Evolutionary conservation across 352 stramenopile genomes (phyloP).

Genomic region (Pseudoperonospora humuli): DNA sequence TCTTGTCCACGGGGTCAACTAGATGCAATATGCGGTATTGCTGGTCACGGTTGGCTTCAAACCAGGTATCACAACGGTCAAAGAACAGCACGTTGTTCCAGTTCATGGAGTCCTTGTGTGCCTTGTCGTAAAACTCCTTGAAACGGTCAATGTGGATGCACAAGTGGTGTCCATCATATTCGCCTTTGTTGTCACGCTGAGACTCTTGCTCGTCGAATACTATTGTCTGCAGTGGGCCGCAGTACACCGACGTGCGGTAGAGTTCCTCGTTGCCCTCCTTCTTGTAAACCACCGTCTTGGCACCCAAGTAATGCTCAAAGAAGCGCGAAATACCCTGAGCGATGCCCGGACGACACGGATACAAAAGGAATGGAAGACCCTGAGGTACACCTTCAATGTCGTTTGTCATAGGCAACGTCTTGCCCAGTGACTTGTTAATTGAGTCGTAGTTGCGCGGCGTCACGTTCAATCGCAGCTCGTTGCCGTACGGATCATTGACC

Average conservation of each 20-base stretch:
- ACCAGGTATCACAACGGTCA: conserved; percentile 62
- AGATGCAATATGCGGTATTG: conserved; percentile 69
- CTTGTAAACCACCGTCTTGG: conserved; percentile 40
- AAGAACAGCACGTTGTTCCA: conserved; percentile 74
- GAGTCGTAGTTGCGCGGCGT: conserved; percentile 52
- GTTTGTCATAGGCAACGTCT: conserved; percentile 38
- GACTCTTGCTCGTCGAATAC: conserved; percentile 56
- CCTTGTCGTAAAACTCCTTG: conserved; percentile 53
- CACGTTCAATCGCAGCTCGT: conserved; percentile 43
- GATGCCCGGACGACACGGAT: conserved; percentile 48
- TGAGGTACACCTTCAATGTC: conserved; percentile 38
- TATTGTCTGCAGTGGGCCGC: conserved; percentile 48
- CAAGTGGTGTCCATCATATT: conserved; percentile 70
- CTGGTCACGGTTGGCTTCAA: conserved; percentile 52
- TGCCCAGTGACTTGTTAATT: conserved; percentile 49
- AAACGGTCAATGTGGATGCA: conserved; percentile 72
- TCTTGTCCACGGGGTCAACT: conserved; percentile 52
- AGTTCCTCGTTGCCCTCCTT: conserved; percentile 31
- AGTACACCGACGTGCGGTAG: conserved; percentile 39
- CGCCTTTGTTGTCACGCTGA: conserved; percentile 42
- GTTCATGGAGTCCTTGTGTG: conserved; percentile 47
- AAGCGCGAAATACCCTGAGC: conserved; percentile 53
- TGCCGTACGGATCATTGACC: conserved; percentile 53
- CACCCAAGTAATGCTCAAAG: conserved; percentile 59
- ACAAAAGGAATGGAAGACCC: conserved; percentile 51